phyloP scores from a whole-genome alignment of 352 stramenopile genomes.

The Pythium grandisporangium region DNA sequence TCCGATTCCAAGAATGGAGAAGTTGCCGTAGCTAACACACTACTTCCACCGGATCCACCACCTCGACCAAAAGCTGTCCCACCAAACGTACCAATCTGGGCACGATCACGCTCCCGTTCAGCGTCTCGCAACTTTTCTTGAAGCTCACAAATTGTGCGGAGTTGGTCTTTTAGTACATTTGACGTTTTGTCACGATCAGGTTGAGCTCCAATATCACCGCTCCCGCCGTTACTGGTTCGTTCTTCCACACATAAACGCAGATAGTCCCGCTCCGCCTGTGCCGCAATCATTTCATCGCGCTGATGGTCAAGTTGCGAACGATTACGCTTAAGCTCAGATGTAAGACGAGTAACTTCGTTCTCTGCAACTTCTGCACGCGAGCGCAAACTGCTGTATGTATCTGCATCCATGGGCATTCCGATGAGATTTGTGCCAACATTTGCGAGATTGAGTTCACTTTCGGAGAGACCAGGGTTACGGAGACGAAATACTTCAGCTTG shows the following conservation, averaged over 20 bases:
- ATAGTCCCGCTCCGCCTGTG: slow-evolving; percentile 77
- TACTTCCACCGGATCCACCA: too few relatives aligned
- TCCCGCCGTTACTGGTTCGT: slow-evolving; percentile 8
- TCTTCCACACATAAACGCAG: slow-evolving; percentile 66
- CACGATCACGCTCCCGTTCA: slow-evolving; percentile 60
- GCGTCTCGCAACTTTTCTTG: slow-evolving; percentile 65
- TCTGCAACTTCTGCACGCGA: slow-evolving; percentile 69
- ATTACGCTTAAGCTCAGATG: slow-evolving; percentile 64
- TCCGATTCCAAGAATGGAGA: slow-evolving; percentile 26
- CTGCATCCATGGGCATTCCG: slow-evolving; percentile 56
- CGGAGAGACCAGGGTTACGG: slow-evolving; percentile 69
- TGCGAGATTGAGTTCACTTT: slow-evolving; percentile 64
- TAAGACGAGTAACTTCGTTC: slow-evolving; percentile 67
- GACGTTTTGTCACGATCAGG: slow-evolving; percentile 43
- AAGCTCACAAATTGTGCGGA: slow-evolving; percentile 69
- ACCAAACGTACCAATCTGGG: slow-evolving; percentile 25
- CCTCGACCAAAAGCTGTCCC: too few relatives aligned
- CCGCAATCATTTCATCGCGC: slow-evolving; percentile 81
- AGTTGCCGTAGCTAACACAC: not conserved
- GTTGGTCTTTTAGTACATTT: slow-evolving; percentile 66
- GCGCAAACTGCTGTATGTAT: slow-evolving; percentile 69
- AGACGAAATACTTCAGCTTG: slow-evolving; percentile 78
- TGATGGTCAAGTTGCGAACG: slow-evolving; percentile 73
- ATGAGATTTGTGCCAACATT: slow-evolving; percentile 54
- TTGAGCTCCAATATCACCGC: slow-evolving; percentile 3